Percentiles rank a stretch among this genome's conserved stretches.
These are phyloP conservation scores for Venturia nashicola DNA, from an alignment of 2,329 filamentous ascomycete species.

Conservation along the genomic window DNA sequence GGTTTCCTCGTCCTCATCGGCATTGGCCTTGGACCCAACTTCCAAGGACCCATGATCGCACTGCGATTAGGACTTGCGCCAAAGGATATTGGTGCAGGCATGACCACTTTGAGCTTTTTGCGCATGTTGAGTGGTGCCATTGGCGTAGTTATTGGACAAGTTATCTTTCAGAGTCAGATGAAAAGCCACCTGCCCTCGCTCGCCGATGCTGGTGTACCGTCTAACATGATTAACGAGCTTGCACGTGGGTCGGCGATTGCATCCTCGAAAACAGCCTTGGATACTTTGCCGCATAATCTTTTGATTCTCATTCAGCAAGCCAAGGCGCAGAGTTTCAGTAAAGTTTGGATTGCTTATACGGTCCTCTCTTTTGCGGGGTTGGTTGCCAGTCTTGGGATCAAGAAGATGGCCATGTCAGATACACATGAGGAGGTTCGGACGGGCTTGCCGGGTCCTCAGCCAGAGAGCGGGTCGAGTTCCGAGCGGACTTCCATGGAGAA, in stretches of 20 bases:
- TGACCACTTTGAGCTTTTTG: constrained; percentile 48
- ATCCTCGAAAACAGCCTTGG: constrained; percentile 44
- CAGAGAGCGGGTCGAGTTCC: neutral
- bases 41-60: constrained; percentile 51
- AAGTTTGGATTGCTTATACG: constrained; percentile 40
- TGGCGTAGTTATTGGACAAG: constrained; percentile 58
- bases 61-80: constrained; percentile 46
- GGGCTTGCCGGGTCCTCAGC: neutral
- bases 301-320: constrained; percentile 26
- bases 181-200: constrained; percentile 38
- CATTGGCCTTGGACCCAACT: constrained; percentile 51
- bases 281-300: constrained; percentile 28
- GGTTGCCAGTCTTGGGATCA: constrained; percentile 21
- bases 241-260: constrained; percentile 21
- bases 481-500: neutral
- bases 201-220: constrained; percentile 32
- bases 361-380: constrained; percentile 25
- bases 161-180: constrained; percentile 62
- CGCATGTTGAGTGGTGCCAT: constrained; percentile 51
- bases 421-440: constrained; percentile 9
- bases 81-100: constrained; percentile 48
- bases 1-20: constrained; percentile 50
- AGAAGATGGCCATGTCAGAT: constrained; percentile 17
- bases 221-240: constrained; percentile 30
- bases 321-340: constrained; percentile 31